Evolutionary conservation across 768 basidiomycete species (phyloP).

Genomic region (Suillus alpinus): DNA sequence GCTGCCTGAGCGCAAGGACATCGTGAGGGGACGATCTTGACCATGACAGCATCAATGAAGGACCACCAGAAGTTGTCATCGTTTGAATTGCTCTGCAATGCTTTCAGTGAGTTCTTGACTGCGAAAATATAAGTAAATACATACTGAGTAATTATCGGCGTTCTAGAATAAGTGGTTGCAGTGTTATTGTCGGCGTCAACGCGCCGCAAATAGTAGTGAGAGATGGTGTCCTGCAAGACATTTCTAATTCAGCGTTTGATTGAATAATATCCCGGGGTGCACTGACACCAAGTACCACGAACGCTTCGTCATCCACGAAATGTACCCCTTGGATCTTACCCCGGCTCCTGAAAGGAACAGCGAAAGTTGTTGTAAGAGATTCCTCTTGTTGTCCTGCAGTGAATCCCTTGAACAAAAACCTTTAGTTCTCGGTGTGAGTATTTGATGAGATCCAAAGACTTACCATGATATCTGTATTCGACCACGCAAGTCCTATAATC

Average conservation of each 20-base stretch:
- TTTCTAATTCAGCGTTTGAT: not conserved
- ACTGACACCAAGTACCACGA: slow-evolving; percentile 28
- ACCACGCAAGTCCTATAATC: slow-evolving; percentile 47
- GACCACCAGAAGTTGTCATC: not conserved
- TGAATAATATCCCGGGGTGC: not conserved
- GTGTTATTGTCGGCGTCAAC: not conserved
- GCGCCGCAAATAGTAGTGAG: not conserved
- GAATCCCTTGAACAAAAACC: slow-evolving; percentile 14
- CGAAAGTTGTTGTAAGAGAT: slow-evolving; percentile 4
- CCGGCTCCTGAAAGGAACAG: slow-evolving; percentile 17
- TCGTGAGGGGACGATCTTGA: slow-evolving; percentile 1
- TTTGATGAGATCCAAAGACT: not conserved
- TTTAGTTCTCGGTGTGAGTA: not conserved
- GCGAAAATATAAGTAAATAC: not conserved
- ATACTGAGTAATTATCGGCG: not conserved
- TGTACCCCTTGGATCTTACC: slow-evolving; percentile 20
- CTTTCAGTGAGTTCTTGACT: not conserved
- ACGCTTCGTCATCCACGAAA: slow-evolving; percentile 19
- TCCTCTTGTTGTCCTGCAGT: slow-evolving; percentile 13
- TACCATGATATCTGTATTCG: slow-evolving; percentile 33
- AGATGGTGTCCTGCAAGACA: not conserved
- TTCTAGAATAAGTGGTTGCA: not conserved
- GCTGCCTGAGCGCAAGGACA: not conserved
- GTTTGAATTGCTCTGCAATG: not conserved
- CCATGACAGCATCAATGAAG: slow-evolving; percentile 1